Conservation (phyloP, 108 stramenopile genomes). For the Asterionellopsis glacialis region DNA sequence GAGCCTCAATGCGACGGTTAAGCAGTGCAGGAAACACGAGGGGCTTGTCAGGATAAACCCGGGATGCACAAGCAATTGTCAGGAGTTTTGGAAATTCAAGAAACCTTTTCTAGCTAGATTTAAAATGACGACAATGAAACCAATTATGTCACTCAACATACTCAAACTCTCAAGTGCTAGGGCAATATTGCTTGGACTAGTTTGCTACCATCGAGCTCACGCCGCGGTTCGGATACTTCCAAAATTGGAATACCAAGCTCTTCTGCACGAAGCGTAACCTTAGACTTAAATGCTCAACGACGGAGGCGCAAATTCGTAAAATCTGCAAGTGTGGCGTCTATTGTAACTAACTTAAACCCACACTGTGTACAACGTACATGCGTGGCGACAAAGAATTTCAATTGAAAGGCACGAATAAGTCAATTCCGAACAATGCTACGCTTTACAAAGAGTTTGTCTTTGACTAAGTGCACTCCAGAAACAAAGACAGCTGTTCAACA, state of each 20-base stretch:
- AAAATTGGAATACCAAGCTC: constrained; percentile 28
- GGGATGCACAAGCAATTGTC: too few species aligned
- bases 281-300: constrained; percentile 83
- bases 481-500: constrained; percentile 51
- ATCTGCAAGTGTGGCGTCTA: constrained; percentile 29
- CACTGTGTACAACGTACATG: constrained; percentile 78
- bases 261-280: constrained; percentile 57
- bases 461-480: constrained; percentile 61
- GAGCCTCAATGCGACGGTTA: too few species aligned
- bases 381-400: constrained; percentile 43
- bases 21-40: too few species aligned
- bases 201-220: constrained; percentile 80
- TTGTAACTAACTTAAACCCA: constrained; percentile 75
- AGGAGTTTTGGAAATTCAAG: too few species aligned
- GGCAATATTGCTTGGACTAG: constrained; percentile 47
- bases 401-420: constrained; percentile 75
- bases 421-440: constrained; percentile 60
- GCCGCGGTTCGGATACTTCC: constrained; percentile 79
- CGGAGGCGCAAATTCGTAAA: constrained; percentile 66
- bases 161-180: constrained; percentile 51
- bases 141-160: constrained; percentile 86
- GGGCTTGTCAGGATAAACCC: too few species aligned
- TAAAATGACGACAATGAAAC: too few species aligned
- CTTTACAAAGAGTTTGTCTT: constrained; percentile 10
- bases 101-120: too few species aligned